A percentile compares a stretch with the other conserved stretches of the same genome.
phyloP scores from a whole-genome alignment of 768 basidiomycete genomes.

The Xerocomus potaroensis region DNA sequence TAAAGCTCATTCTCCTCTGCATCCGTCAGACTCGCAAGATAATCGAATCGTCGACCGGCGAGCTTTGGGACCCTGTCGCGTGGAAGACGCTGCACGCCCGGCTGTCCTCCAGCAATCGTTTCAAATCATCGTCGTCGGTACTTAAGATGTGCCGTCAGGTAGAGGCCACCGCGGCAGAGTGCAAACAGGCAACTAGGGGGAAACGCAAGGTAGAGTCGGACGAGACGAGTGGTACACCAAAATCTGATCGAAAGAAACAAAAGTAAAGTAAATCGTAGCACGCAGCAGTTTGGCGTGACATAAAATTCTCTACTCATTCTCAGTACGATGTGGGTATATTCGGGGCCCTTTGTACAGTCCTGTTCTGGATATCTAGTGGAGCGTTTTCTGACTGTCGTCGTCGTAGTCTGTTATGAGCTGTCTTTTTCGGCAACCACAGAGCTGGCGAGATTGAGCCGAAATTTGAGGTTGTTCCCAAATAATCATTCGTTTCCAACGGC shows the following conservation, averaged over 20 bases:
- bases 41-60: constrained; percentile 31
- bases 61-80: constrained; percentile 55
- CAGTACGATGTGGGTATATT: too few species aligned
- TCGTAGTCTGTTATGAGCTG: too few species aligned
- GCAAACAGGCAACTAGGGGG: constrained; percentile 3
- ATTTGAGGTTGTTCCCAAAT: too few species aligned
- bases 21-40: constrained; percentile 59
- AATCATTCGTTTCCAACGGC: too few species aligned
- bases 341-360: too few species aligned
- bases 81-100: constrained; percentile 51
- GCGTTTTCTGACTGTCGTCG: too few species aligned
- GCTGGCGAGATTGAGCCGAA: too few species aligned
- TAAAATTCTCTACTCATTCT: too few species aligned
- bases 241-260: constrained; percentile 43
- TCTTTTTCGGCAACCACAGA: too few species aligned
- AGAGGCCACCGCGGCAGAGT: constrained; percentile 20
- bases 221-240: constrained; percentile 29
- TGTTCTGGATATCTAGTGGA: too few species aligned
- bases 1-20: constrained; percentile 63
- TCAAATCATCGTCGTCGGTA: constrained; percentile 60
- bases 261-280: constrained; percentile 34
- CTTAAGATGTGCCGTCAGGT: constrained; percentile 65
- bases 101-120: constrained; percentile 50
- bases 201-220: constrained; percentile 39
- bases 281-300: too few species aligned